Conservation (phyloP, 2,329 filamentous ascomycete species). For the Monosporascus cannonballus region DNA sequence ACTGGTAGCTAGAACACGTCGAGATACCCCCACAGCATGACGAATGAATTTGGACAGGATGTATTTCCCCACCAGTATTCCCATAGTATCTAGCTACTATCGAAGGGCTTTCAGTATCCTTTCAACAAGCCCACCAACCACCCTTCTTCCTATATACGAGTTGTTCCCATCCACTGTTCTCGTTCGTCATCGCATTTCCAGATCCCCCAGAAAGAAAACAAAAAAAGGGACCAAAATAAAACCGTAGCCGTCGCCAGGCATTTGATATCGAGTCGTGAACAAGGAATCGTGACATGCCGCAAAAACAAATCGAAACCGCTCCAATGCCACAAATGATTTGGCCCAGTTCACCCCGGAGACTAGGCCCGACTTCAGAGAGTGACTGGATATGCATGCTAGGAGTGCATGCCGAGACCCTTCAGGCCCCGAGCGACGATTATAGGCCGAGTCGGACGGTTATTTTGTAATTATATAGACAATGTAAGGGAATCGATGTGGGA, state of each 20-base stretch:
- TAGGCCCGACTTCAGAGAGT: neutral
- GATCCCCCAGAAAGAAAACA: constrained; percentile 1
- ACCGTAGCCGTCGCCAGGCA: constrained; percentile 13
- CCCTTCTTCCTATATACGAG: constrained; percentile 4
- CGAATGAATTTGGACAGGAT: no score
- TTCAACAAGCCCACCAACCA: neutral
- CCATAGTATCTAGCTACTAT: no score
- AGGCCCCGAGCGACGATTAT: no score
- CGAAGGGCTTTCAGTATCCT: neutral
- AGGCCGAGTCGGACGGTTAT: neutral
- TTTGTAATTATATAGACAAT: neutral
- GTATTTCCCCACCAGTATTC: neutral
- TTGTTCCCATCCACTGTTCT: constrained; percentile 1
- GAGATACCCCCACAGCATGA: no score
- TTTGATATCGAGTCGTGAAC: constrained; percentile 19
- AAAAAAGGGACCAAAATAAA: constrained; percentile 9
- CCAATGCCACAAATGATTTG: neutral
- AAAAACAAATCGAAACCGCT: neutral
- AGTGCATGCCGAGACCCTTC: no score
- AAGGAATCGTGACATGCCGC: neutral
- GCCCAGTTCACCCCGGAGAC: neutral
- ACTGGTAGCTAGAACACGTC: no score
- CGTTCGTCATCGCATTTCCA: constrained; percentile 11
- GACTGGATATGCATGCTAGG: neutral
- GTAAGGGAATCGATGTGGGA: neutral